Percentiles rank a stretch among this genome's conserved stretches.
These are phyloP conservation scores for Penicillium manginii DNA, from an alignment of 495 filamentous ascomycete species.

Conservation along the genomic window DNA sequence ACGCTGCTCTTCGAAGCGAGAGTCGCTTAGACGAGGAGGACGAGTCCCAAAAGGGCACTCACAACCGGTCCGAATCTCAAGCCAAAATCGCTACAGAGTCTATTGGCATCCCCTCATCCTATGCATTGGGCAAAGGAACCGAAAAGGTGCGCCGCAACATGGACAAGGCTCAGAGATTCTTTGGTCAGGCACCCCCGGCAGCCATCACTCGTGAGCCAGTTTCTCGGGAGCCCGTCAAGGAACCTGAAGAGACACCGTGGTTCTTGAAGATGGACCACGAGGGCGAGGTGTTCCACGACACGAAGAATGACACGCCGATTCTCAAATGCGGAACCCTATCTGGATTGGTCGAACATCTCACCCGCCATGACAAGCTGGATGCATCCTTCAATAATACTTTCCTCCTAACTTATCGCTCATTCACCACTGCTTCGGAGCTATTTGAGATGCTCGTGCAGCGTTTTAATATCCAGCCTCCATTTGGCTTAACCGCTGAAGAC, in stretches of 20 bases:
- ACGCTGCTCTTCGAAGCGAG: constrained; percentile 33
- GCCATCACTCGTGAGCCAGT: constrained; percentile 50
- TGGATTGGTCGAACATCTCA: constrained; percentile 93
- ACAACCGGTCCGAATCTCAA: constrained; percentile 41
- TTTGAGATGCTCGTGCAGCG: constrained; percentile 91
- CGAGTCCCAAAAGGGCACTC: constrained; percentile 30
- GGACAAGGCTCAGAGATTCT: constrained; percentile 85
- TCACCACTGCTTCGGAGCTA: constrained; percentile 85
- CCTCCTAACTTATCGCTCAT: constrained; percentile 93
- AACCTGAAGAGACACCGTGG: constrained; percentile 75
- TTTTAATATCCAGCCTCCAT: constrained; percentile 92
- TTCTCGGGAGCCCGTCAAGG: constrained; percentile 49
- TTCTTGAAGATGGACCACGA: constrained; percentile 89
- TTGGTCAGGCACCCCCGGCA: constrained; percentile 77
- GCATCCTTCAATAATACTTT: constrained; percentile 97
- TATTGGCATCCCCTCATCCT: constrained; percentile 69
- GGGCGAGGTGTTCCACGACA: constrained; percentile 86
- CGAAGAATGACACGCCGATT: constrained; percentile 68
- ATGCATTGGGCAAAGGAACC: constrained; percentile 57
- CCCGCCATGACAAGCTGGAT: constrained; percentile 92
- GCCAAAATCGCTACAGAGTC: constrained; percentile 37
- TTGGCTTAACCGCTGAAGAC: constrained; percentile 72
- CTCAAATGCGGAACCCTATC: constrained; percentile 88
- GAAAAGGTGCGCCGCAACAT: constrained; percentile 69
- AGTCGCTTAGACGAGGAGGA: constrained; percentile 41